These are phyloP conservation scores for Scheffersomyces illinoinensis DNA, from an alignment of 1,139 yeast species.

Conservation along the genomic window DNA sequence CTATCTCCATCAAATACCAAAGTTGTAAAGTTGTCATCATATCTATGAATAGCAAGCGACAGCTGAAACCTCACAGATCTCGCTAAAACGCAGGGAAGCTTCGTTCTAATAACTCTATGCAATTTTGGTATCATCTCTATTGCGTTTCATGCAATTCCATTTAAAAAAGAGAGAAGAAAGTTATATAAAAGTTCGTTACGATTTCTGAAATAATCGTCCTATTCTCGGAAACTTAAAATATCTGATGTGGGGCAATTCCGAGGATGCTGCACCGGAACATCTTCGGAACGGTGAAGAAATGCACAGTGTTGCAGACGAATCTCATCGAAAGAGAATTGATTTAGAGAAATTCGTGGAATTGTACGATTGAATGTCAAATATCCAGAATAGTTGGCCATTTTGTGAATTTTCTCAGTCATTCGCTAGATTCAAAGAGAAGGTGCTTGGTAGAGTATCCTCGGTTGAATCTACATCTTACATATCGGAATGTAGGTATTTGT, in stretches of 20 bases:
- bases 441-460: no score
- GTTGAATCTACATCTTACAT: no score
- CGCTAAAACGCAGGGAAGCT: background rate
- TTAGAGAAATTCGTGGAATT: no score
- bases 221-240: background rate
- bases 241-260: conserved; percentile 1
- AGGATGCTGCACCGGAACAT: background rate
- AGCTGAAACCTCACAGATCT: conserved; percentile 6
- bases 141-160: background rate
- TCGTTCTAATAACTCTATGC: background rate
- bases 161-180: background rate
- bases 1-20: conserved; percentile 20
- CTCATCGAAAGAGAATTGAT: no score
- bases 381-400: no score
- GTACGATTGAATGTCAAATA: no score
- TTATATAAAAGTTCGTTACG: background rate
- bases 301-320: no score
- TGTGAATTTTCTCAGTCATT: no score
- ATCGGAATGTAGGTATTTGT: no score
- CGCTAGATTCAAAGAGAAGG: no score
- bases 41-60: conserved; percentile 10
- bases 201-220: background rate
- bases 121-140: background rate
- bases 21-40: conserved; percentile 20
- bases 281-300: no score